Evolutionary conservation across 2,329 filamentous ascomycete genomes (phyloP), one percentile per base, ranked within the genome.

Genomic region (Xylariaceae sp.): DNA sequence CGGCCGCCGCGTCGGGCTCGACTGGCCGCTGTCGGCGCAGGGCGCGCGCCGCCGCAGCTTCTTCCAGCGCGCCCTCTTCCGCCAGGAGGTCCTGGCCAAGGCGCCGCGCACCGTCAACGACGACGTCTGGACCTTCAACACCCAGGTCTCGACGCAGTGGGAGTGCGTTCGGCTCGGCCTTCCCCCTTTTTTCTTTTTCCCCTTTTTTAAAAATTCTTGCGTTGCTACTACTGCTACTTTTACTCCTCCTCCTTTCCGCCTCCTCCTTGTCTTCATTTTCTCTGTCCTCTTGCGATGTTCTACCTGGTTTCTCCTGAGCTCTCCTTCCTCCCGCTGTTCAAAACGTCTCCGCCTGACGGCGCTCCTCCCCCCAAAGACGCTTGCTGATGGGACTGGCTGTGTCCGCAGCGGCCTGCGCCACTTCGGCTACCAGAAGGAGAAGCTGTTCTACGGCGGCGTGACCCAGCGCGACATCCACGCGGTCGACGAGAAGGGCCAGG

Each of bases 1-100:
- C 5, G 76, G 77, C 24, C 61, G 56, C 33, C 59, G 70, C 19
- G 60, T 80, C 32, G 75, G 71, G 2, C 64, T 80, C 14, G 75
- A 81, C 56, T 75, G 75, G 64, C 64, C 72, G 0, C 61, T 81
- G 5, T 63, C 75, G 53, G 67, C 70, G 9, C 67, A 75, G 27
- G 12, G 21, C 21, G 21, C 8, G 51, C 53, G 64, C 19, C 55
- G 67, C 29, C 51, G 65, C 8, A 63, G 72, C 13, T 72, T 76
- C 51, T 77, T 80, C 53, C 60, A 64, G 36, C 65, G 77, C 12
- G 64, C 69, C 38, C 54, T 62, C 3, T 76, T 82, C 47, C 60
- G 72, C 38, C 66, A 74, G 44, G 52, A 70, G 12, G 52, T 77
- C 17, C 62, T 68, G 36, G 59, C 65, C 28, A 75, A 75, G 53